phyloP scores from a whole-genome alignment of 108 stramenopile species.

The Nitzschia sp. region DNA sequence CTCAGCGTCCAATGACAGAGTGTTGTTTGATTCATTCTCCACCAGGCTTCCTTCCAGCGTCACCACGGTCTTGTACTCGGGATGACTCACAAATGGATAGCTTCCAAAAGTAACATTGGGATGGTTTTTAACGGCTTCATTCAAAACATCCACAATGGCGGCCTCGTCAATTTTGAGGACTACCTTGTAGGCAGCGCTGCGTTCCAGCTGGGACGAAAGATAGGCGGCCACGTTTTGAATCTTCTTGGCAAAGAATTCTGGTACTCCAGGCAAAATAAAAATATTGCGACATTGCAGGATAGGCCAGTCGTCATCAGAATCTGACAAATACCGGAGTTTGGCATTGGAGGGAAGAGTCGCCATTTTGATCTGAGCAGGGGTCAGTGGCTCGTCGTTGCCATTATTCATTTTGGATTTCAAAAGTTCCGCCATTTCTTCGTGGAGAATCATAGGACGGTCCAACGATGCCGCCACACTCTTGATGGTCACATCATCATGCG shows the following conservation, averaged over 20 bases:
- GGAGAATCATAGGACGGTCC: slow-evolving; percentile 60
- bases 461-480: slow-evolving; percentile 87
- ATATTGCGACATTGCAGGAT: slow-evolving; percentile 89
- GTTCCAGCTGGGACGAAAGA: slow-evolving; percentile 60
- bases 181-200: slow-evolving; percentile 64
- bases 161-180: slow-evolving; percentile 70
- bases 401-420: slow-evolving; percentile 49
- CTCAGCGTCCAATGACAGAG: not conserved
- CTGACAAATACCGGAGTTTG: slow-evolving; percentile 67
- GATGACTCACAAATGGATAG: slow-evolving; percentile 81
- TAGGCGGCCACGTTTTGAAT: slow-evolving; percentile 77
- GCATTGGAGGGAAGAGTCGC: slow-evolving; percentile 72
- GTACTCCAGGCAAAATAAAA: slow-evolving; percentile 95
- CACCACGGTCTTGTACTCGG: slow-evolving; percentile 80
- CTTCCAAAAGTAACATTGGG: slow-evolving; percentile 78
- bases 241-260: slow-evolving; percentile 85
- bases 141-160: slow-evolving; percentile 68
- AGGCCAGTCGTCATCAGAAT: slow-evolving; percentile 72
- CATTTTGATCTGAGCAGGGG: slow-evolving; percentile 86
- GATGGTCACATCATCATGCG: slow-evolving; percentile 97
- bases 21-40: not conserved
- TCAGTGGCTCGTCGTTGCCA: slow-evolving; percentile 43
- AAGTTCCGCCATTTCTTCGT: slow-evolving; percentile 89
- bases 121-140: slow-evolving; percentile 66
- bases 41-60: slow-evolving; percentile 74